phyloP scores from a whole-genome alignment of 129 eudicot genomes.

The Heracleum sosnowskyi region DNA sequence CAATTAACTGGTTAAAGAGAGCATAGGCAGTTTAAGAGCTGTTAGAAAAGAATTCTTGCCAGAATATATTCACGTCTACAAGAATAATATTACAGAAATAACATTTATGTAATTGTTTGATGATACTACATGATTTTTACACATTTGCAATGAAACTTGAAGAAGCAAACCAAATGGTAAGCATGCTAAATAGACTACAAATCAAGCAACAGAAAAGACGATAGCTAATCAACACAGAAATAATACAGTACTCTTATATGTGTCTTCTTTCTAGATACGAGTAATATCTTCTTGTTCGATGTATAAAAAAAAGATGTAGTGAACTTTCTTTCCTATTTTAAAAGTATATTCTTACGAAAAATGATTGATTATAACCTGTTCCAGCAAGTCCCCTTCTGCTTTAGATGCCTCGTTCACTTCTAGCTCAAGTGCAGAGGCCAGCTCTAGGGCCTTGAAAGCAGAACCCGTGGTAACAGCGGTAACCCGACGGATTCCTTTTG shows the following conservation, averaged over 20 bases:
- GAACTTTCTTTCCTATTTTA: background rate
- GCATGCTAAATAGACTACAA: background rate
- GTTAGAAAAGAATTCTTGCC: too few relatives aligned
- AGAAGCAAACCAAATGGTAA: background rate
- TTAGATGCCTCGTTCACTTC: constrained; percentile 72
- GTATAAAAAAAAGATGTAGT: background rate
- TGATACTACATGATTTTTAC: too few relatives aligned
- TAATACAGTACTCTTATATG: background rate
- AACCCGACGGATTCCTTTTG: constrained; percentile 88
- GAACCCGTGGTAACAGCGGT: constrained; percentile 77
- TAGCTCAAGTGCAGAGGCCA: constrained; percentile 61
- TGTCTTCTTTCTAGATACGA: too few relatives aligned
- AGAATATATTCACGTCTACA: too few relatives aligned
- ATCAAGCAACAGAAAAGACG: background rate
- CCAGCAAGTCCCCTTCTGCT: constrained; percentile 60
- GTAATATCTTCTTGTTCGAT: background rate
- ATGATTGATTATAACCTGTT: constrained; percentile 45
- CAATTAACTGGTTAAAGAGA: background rate
- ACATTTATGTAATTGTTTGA: too few relatives aligned
- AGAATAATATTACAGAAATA: too few relatives aligned
- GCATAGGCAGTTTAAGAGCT: too few relatives aligned
- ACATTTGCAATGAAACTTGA: background rate
- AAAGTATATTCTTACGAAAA: background rate
- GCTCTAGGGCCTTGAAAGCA: constrained; percentile 64
- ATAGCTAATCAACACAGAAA: background rate